phyloP scores from a whole-genome alignment of 1,284 basidiomycete species.

The Ceratobasidium theobromae region DNA sequence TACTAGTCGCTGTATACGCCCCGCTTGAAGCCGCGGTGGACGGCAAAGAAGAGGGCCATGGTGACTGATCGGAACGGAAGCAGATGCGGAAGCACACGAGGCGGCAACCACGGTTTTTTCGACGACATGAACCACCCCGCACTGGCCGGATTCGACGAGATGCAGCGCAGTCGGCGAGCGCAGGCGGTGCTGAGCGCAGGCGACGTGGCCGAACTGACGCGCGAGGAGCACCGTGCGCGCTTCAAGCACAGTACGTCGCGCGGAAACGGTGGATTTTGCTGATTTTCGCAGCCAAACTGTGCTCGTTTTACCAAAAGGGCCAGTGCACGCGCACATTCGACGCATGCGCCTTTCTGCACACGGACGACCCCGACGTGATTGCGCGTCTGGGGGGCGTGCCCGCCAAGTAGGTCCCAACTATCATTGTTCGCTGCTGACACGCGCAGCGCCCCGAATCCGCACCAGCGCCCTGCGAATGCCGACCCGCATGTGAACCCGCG shows the following conservation, averaged over 20 bases:
- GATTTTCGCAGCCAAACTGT: conserved; percentile 3
- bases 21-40: too few species aligned
- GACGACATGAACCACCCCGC: too few species aligned
- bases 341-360: conserved; percentile 25
- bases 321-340: conserved; percentile 28
- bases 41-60: too few species aligned
- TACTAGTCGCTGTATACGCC: too few species aligned
- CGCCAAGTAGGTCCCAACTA: conserved; percentile 4
- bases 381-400: conserved; percentile 10
- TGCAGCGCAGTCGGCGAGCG: not conserved
- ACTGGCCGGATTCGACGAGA: conserved; percentile 15
- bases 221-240: conserved; percentile 22
- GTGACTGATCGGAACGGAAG: too few species aligned
- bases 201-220: conserved; percentile 17
- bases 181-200: conserved; percentile 7
- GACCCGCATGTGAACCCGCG: conserved; percentile 29
- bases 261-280: not conserved
- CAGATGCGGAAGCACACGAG: too few species aligned
- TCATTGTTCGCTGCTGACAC: not conserved
- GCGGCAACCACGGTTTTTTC: too few species aligned
- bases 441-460: conserved; percentile 10
- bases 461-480: conserved; percentile 9
- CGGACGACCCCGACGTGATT: conserved; percentile 15
- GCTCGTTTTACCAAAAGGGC: conserved; percentile 29
- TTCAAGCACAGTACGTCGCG: conserved; percentile 11